Base-by-base conservation (phyloP, 139 green algal species). In the Chlamydomonas schloesseri region DNA sequence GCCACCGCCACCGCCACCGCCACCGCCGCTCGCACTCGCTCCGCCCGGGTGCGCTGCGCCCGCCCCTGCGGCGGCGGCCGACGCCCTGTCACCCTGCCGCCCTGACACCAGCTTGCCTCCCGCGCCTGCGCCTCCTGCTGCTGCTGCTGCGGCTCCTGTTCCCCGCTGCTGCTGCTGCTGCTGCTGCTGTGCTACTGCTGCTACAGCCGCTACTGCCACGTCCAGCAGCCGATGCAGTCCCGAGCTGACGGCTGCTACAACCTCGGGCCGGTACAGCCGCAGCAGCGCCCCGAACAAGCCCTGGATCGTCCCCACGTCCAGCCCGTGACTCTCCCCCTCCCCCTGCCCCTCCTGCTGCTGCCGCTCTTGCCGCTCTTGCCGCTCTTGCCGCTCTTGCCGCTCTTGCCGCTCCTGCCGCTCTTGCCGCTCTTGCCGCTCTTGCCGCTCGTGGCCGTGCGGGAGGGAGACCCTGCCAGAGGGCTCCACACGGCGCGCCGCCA, bases 211-310 rank as follows among this genome's bases (percentile, higher is more conserved):
- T 34, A 33, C 17, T 21, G 13, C 64, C 10, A 75, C 81, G 37
- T 94, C 76, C 31, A 96, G 84, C 31, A 95, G 83, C 37, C 33
- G 64, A 0, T 88, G 14, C 42, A 88, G 88, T 11, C 84, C 69
- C 46, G 23, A 37, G 10, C 91, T 87, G 14, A 96, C 70, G 0
- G 92, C 86, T 1, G 73, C 26, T 0, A 95, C 84, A 37, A 95
- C 86, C 28, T 93, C 92, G 10, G 80, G 26, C 11, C 80, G 67
- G 57, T 94, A 95, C 42, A 91, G 83, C 70, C 85, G 89, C 36
- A 96, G 83, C 62, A 96, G 83, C 13, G 81, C 73, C 81, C 82
- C 50, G 80, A 76, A 77, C 21, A 31, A 71, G 31, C 24, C 17
- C 34, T 86, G 58, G 29, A 92, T 73, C 13, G 71, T 72, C 26